Evolutionary conservation across 1,284 basidiomycete species (phyloP).

Genomic region (Trametes pubescens): DNA sequence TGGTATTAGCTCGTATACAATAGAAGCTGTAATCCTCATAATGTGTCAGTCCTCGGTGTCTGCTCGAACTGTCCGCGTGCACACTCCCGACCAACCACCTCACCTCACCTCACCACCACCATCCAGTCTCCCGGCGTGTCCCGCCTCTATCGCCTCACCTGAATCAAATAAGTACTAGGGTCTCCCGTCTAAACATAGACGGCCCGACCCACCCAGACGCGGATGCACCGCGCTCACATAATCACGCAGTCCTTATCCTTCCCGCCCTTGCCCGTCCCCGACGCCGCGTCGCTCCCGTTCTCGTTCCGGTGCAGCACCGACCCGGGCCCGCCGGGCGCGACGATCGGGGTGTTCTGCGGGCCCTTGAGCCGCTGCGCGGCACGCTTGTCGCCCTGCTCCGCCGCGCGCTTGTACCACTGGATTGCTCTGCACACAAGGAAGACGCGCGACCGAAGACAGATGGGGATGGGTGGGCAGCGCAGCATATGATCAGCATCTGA

Average conservation of each 20-base stretch:
- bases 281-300: slow-evolving; percentile 46
- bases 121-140: too few species aligned
- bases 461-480: background rate
- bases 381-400: slow-evolving; percentile 95
- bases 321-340: slow-evolving; percentile 65
- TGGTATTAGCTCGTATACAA: slow-evolving; percentile 20
- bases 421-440: slow-evolving; percentile 59
- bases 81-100: background rate
- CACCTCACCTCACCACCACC: background rate
- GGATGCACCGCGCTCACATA: slow-evolving; percentile 64
- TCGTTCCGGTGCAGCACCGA: slow-evolving; percentile 64
- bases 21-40: slow-evolving; percentile 21
- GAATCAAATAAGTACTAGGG: background rate
- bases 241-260: slow-evolving; percentile 85
- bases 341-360: slow-evolving; percentile 60
- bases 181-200: background rate
- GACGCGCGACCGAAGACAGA: slow-evolving; percentile 13
- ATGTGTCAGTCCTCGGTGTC: slow-evolving; percentile 17
- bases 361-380: slow-evolving; percentile 87
- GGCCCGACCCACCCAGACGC: background rate
- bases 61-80: slow-evolving; percentile 14
- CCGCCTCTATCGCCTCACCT: background rate
- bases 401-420: slow-evolving; percentile 89
- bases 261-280: slow-evolving; percentile 45
- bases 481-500: slow-evolving; percentile 11